Evolutionary conservation across 345 rosid genomes (phyloP).

Genomic region (Eucalyptus polybractea): DNA sequence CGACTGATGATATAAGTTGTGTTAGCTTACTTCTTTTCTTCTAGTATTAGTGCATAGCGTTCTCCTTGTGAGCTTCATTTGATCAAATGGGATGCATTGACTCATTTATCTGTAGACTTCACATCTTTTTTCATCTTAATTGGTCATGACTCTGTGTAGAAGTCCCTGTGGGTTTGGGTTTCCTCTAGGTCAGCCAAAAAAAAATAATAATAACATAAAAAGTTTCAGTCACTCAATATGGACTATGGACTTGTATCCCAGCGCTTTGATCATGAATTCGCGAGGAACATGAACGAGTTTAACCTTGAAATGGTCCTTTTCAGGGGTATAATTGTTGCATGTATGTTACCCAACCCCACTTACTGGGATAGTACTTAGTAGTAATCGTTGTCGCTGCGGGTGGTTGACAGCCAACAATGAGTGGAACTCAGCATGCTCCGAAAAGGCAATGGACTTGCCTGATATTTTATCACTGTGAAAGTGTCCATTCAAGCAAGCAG

Average conservation of each 20-base stretch:
- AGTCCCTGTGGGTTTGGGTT: neutral
- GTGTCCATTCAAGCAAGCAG: neutral
- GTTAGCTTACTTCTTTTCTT: neutral
- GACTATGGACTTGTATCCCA: neutral
- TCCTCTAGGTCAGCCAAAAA: too few species aligned
- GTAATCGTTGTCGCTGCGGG: neutral
- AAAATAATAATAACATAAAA: fast-evolving
- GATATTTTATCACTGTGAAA: neutral
- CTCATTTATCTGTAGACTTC: neutral
- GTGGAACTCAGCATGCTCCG: neutral
- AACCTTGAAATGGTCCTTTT: neutral
- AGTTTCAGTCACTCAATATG: neutral
- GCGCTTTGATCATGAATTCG: neutral
- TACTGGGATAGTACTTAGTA: neutral
- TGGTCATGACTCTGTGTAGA: neutral
- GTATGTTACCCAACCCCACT: neutral
- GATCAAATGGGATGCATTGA: neutral
- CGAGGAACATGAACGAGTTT: neutral
- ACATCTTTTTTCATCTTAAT: neutral
- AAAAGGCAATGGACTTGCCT: neutral
- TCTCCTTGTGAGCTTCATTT: neutral
- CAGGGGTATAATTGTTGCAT: neutral
- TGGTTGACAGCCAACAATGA: neutral
- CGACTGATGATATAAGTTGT: neutral
- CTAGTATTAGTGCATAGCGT: neutral